Base-by-base conservation (phyloP, 1,284 basidiomycete genomes). In the Nidula niveotomentosa region DNA sequence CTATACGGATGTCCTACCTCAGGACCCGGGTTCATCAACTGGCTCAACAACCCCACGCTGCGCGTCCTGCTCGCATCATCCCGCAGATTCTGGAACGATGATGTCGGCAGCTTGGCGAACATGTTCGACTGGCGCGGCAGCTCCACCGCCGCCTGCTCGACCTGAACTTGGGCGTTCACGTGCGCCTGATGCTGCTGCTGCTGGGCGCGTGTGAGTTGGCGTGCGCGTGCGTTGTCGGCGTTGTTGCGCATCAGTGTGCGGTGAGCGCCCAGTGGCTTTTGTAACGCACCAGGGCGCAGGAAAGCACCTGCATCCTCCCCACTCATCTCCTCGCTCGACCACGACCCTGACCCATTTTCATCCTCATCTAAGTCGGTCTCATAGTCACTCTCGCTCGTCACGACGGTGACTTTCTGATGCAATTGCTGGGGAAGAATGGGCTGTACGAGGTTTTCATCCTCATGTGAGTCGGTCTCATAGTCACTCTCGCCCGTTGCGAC, bases 51-150 rank as follows among this genome's bases (percentile, higher is more conserved):
- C 6, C 90, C 89, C 0, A 70, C 71, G 43, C 74, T 75, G 53
- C 56, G 55, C 52, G 73, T 70, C 17, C 74, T 64, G 44, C 60
- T 61, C 39, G 46, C 49, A 12, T 34, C 60, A 30, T 30, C 30
- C 58, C 9, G 63, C 50, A 87, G 73, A 60, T 83, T 80, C 63
- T 84, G 80, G 61, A 88, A 86, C 23, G 84, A 83, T 41, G 81
- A 76, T 51, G 83, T 78, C 5, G 91, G 89, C 8, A 88, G 76
- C 71, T 93, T 94, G 55, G 83, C 78, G 65, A 94, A 93, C 79
- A 94, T 79, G 13, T 90, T 84, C 36, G 81, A 79, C 64, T 91
- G 84, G 6, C 86, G 79, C 62, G 86, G 81, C 12, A 80, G 86
- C 64, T 90, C 86, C 61, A 81, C 49, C 0, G 65, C 65, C 2